Conservation (phyloP, 73 alveolate genomes). For the Paramecium primaurelia region DNA sequence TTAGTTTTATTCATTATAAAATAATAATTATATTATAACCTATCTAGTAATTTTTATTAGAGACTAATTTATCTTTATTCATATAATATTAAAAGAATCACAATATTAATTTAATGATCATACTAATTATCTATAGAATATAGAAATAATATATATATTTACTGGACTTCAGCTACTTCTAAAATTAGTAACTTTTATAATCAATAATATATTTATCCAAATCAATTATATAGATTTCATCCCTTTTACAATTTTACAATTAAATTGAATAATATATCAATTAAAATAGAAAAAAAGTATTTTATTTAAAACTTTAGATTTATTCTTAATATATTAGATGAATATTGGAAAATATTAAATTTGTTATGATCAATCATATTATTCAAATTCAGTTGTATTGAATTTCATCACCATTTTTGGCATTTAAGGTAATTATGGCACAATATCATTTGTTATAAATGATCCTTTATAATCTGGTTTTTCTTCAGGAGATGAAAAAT, state of each 20-base stretch:
- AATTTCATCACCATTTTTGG: neutral
- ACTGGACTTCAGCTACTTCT: neutral
- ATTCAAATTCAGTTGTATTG: slow-evolving; percentile 17
- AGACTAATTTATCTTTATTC: neutral
- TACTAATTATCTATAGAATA: neutral
- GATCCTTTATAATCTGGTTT: neutral
- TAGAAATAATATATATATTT: neutral
- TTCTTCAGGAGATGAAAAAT: neutral
- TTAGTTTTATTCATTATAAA: neutral
- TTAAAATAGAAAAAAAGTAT: too few relatives aligned
- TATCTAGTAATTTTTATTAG: neutral
- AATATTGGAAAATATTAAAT: neutral
- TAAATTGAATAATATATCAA: too few relatives aligned
- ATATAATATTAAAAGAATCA: neutral
- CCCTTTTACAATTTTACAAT: neutral
- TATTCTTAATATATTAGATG: neutral
- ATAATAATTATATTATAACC: neutral
- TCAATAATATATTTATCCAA: neutral
- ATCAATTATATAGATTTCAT: neutral
- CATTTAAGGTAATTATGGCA: neutral
- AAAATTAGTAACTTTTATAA: neutral
- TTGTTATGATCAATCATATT: neutral
- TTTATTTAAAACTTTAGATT: too few relatives aligned
- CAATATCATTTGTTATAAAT: neutral
- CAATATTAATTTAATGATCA: neutral